Base-by-base conservation (phyloP, 805 yeast genomes). In the Candida adriatica region DNA sequence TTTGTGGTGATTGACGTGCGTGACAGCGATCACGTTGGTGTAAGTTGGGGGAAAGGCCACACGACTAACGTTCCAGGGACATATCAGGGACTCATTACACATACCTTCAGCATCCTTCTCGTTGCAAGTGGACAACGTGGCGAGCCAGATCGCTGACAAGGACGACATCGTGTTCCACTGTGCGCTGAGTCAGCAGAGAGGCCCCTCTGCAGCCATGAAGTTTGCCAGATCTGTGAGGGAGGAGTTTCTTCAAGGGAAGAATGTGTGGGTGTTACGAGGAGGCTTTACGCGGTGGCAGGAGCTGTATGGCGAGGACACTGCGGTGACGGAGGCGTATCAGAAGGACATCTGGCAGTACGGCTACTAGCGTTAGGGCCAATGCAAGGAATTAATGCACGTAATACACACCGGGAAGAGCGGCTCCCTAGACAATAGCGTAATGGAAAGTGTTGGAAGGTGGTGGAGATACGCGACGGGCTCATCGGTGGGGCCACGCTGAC, bases 211-310 rank as follows among this genome's bases (percentile, higher is more conserved):
- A 4, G 87, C 96, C 0, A 59, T 77, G 56, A 64, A 62, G 45
- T 80, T 81, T 46, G 41, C 58, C 27, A 41, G 74, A 35, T 55
- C 49, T 4, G 51, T 41, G 4, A 45, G 53, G 5, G 30, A 35
- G 1, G 46, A 41, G 6, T 20, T 31, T 36, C 53, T 58, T 3
- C 48, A 55, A 6, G 48, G 42, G 6, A 65, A 74, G 35, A 59
- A 68, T 19, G 74, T 90, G 2, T 80, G 75, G 67, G 79, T 90
- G 3, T 60, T 92, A 21, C 58, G 68, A 38, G 96, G 95, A 4
- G 97, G 98, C 0, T 92, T 90, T 55, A 72, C 70, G 24, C 67
- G 67, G 33, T 90, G 97, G 97, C 95, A 84, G 43, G 62, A 66
- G 30, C 51, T 59, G 6, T 88, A 79, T 49, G 95, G 96, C 2